Evolutionary conservation across 2,329 filamentous ascomycete genomes (phyloP).

Genomic region (Pestalotiopsis sp.): DNA sequence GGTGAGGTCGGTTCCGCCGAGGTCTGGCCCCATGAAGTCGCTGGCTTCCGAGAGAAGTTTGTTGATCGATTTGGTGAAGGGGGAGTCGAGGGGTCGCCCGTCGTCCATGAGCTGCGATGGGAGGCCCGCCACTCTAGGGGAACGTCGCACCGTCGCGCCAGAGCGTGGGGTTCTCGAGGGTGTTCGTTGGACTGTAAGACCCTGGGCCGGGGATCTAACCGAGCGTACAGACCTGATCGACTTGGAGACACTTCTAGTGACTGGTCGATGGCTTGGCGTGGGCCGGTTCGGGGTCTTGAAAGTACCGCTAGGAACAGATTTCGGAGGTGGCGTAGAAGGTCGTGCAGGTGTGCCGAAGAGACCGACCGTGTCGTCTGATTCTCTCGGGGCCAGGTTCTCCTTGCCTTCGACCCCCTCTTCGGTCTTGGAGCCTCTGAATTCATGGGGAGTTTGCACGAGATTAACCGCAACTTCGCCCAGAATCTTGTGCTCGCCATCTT

Average conservation of each 20-base stretch:
- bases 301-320: constrained; percentile 45
- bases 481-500: constrained; percentile 63
- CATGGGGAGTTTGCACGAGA: constrained; percentile 46
- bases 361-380: constrained; percentile 46
- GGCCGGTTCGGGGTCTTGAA: constrained; percentile 68
- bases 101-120: constrained; percentile 14
- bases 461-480: constrained; percentile 62
- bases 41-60: constrained; percentile 64
- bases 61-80: constrained; percentile 47
- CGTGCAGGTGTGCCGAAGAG: constrained; percentile 67
- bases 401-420: constrained; percentile 36
- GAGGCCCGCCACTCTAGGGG: constrained; percentile 37
- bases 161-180: constrained; percentile 47
- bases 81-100: constrained; percentile 11
- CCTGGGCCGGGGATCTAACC: constrained; percentile 47
- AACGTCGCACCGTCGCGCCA: constrained; percentile 41
- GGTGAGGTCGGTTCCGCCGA: background rate
- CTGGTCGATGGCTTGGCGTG: constrained; percentile 63
- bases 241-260: constrained; percentile 62
- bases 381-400: constrained; percentile 45
- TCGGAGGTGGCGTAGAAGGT: constrained; percentile 57
- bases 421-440: constrained; percentile 39
- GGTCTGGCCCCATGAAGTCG: constrained; percentile 40
- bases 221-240: constrained; percentile 60
- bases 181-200: constrained; percentile 46